Base-by-base conservation (phyloP, 257 asterid genomes). In the Solanum lycopersicoides region DNA sequence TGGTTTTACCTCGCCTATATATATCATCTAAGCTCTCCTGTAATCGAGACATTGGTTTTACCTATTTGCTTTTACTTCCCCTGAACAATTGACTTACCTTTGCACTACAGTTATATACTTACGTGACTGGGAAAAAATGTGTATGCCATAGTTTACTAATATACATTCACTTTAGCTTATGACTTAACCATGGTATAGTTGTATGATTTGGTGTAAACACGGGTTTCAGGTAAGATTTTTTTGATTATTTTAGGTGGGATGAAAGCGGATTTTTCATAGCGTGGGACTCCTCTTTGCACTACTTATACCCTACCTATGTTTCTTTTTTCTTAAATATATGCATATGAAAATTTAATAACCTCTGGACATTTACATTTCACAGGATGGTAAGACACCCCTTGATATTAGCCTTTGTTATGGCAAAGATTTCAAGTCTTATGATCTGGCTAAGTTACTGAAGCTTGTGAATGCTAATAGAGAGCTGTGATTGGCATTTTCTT, bases 371-470 rank as follows among this genome's bases (percentile, higher is more conserved):
- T 79, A 7, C 88, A 76, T 37, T 87, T 77, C 93, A 94, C 94
- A 97, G 99, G 96, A 89, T 79, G 98, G 98, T 25, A 89, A 90
- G 16, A 92, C 97, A 41, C 87, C 98, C 23, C 90, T 95, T 68
- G 99, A 95, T 90, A 93, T 97, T 37, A 88, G 98, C 93, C 77
- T 95, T 63, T 95, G 98, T 73, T 97, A 97, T 63, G 99, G 99
- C 50, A 95, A 93, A 92, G 99, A 97, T 53, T 97, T 94, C 94
- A 97, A 97, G 91, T 95, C 99, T 12, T 94, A 95, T 83, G 99
- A 97, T 82, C 93, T 97, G 79, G 92, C 98, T 89, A 97, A 92
- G 94, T 89, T 97, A 89, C 85, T 97, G 93, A 97, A 94, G 92
- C 93, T 92, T 87, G 94, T 97, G 88, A 90, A 96, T 59, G 93